Base-by-base conservation (phyloP, 306 rosid genomes). In the Prunus campanulata region DNA sequence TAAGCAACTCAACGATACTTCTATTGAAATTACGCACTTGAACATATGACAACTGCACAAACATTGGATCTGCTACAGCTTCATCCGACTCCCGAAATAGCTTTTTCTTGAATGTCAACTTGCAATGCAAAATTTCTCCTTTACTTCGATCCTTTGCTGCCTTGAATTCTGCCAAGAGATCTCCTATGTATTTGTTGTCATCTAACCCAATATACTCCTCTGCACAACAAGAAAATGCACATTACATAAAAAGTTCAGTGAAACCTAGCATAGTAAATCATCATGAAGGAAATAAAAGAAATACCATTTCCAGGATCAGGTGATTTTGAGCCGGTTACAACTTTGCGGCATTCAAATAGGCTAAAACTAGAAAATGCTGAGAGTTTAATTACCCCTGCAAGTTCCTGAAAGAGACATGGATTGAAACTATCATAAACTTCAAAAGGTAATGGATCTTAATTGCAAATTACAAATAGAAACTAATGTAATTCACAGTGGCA, bases 71-170 rank as follows among this genome's bases (percentile, higher is more conserved):
- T 47, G 92, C 76, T 25, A 93, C 96, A 66, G 90, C 88, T 90
- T 93, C 98, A 81, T 93, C 98, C n/a, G 96, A 91, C 85, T 93
- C 97, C 14, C 97, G 90, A 85, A 93, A 93, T 59, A 93, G 83
- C 77, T 86, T 93, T 84, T 91, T 93, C 86, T 93, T 93, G 79
- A 88, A 90, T 66, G 86, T 79, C 65, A 93, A 82, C 79, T 93
- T 93, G 87, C 96, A 90, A 64, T 91, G 96, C 91, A 93, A 84
- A 72, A 91, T 90, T 82, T 93, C 98, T 82, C 97, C 98, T 83
- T 93, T 93, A 69, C 88, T 91, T 81, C 91, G 90, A 81, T 93
- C 98, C 85, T 93, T 93, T 72, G 90, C 91, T 52, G 88, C 87
- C 91, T 88, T 93, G 79, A 93, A 91, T 76, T 91, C 98, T 1